Evolutionary conservation across 1,284 basidiomycete species (phyloP).

Genomic region (Pyrrhoderma noxium): DNA sequence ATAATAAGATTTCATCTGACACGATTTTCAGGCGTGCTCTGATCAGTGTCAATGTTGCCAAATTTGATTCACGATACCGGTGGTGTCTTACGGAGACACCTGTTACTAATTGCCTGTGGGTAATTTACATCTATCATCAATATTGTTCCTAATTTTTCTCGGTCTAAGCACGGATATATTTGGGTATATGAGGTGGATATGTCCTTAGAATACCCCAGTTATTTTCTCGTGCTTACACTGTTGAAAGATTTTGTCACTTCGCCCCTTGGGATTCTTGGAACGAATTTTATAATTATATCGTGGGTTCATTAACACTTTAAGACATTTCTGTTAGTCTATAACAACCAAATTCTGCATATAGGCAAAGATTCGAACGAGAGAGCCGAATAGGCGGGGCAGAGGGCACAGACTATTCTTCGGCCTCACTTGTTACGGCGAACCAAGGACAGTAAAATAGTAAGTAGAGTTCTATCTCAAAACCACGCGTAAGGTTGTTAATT

Average conservation of each 20-base stretch:
- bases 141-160: background rate
- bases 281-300: slow-evolving; percentile 50
- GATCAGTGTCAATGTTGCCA: slow-evolving; percentile 49
- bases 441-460: slow-evolving; percentile 45
- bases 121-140: background rate
- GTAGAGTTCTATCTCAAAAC: background rate
- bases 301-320: too few species aligned
- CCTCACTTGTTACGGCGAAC: slow-evolving; percentile 55
- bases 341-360: too few species aligned
- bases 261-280: slow-evolving; percentile 65
- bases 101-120: slow-evolving; percentile 58
- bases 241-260: slow-evolving; percentile 50
- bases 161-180: slow-evolving; percentile 58
- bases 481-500: too few species aligned
- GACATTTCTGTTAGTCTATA: too few species aligned
- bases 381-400: slow-evolving; percentile 42
- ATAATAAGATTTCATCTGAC: too few species aligned
- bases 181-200: slow-evolving; percentile 38
- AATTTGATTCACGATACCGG: slow-evolving; percentile 50
- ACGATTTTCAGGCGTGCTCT: too few species aligned
- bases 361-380: slow-evolving; percentile 44
- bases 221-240: background rate
- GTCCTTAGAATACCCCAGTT: background rate
- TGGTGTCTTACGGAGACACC: slow-evolving; percentile 72
- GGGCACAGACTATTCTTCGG: slow-evolving; percentile 54